These are phyloP conservation scores for Kurtzmaniella quercitrusa DNA, from an alignment of 1,139 yeast genomes.

Conservation along the genomic window DNA sequence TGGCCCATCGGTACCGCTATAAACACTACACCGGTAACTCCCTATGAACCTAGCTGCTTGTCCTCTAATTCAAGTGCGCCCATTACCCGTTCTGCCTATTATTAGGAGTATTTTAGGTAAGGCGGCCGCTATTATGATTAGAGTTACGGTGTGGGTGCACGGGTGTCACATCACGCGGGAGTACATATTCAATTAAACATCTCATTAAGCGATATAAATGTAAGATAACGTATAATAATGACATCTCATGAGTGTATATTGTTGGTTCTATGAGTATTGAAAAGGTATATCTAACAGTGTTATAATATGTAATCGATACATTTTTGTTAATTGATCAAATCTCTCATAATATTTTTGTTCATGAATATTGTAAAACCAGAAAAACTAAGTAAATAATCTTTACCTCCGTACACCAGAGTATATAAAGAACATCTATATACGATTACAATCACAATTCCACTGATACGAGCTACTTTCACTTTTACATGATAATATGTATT, in stretches of 20 bases:
- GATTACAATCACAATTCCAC: no score
- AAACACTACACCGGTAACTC: constrained; percentile 21
- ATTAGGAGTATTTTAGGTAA: background rate
- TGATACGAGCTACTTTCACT: background rate
- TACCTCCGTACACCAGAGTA: background rate
- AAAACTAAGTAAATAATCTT: background rate
- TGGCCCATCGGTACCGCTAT: constrained; percentile 45
- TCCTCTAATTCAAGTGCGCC: background rate
- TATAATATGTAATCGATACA: no score
- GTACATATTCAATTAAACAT: background rate
- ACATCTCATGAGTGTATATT: no score
- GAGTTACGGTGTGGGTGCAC: constrained; percentile 1
- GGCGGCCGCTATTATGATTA: background rate
- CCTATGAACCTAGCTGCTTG: constrained; percentile 8
- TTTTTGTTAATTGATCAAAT: background rate
- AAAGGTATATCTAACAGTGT: no score
- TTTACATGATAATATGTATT: background rate
- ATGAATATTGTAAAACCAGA: background rate
- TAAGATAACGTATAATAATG: no score
- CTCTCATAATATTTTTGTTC: no score
- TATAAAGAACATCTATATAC: no score
- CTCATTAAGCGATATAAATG: background rate
- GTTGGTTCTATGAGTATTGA: no score
- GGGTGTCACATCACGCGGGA: background rate
- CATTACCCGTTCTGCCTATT: background rate